Conservation (phyloP, 2,329 filamentous ascomycete species). For the Calonectria multiphialidica region DNA sequence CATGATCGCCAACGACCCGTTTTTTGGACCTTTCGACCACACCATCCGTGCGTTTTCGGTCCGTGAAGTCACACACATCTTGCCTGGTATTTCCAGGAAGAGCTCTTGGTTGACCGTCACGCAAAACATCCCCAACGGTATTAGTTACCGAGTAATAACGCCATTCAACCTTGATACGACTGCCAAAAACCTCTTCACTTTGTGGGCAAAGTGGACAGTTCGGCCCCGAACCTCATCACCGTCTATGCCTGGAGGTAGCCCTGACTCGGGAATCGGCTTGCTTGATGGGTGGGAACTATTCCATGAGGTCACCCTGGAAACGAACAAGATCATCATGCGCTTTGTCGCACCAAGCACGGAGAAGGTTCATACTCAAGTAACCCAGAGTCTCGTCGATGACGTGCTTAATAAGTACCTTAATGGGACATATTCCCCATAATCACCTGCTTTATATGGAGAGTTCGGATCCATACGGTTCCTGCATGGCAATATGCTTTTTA, state of each 20-base stretch:
- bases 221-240: constrained; percentile 8
- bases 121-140: constrained; percentile 52
- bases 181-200: constrained; percentile 47
- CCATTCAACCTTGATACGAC: constrained; percentile 2
- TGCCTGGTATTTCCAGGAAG: constrained; percentile 53
- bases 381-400: constrained; percentile 44
- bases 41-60: constrained; percentile 1
- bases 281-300: constrained; percentile 44
- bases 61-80: constrained; percentile 44
- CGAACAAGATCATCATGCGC: constrained; percentile 45
- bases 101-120: constrained; percentile 55
- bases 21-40: neutral
- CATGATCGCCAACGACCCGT: neutral
- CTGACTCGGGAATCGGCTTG: constrained; percentile 20
- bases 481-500: neutral
- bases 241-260: constrained; percentile 13
- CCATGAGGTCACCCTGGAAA: constrained; percentile 43
- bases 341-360: constrained; percentile 42
- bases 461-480: neutral
- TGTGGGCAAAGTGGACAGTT: constrained; percentile 49
- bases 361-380: constrained; percentile 39
- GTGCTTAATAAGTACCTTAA: constrained; percentile 25
- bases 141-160: constrained; percentile 54
- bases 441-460: neutral
- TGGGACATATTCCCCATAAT: neutral